Percentiles rank a stretch among this genome's conserved stretches.
These are phyloP conservation scores for Caloboletus firmus DNA, from an alignment of 1,284 basidiomycete genomes.

Conservation along the genomic window DNA sequence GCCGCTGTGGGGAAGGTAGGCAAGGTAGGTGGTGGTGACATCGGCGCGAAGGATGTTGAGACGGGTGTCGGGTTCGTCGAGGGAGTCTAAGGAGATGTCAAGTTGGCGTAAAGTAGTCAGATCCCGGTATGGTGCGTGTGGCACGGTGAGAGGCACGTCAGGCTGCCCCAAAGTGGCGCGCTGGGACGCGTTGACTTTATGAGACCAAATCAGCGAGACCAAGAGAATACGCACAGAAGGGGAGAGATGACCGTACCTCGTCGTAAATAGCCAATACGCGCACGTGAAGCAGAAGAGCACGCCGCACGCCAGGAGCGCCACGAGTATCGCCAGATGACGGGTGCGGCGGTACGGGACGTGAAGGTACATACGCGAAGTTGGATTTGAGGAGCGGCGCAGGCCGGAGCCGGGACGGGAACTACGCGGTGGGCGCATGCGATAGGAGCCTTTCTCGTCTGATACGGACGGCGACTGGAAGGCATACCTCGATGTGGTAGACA, in stretches of 20 bases:
- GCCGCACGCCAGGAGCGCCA: constrained; percentile 49
- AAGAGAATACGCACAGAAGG: constrained; percentile 24
- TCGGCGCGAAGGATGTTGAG: constrained; percentile 16
- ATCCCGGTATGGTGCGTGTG: background rate
- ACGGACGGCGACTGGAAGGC: constrained; percentile 56
- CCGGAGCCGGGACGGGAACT: constrained; percentile 17
- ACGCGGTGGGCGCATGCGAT: constrained; percentile 54
- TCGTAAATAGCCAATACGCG: constrained; percentile 63
- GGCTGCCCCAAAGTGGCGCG: background rate
- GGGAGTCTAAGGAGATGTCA: constrained; percentile 24
- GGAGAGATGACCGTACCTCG: constrained; percentile 50
- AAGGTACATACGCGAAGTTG: constrained; percentile 4
- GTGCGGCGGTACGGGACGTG: constrained; percentile 25
- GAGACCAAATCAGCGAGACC: constrained; percentile 13
- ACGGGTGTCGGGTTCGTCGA: constrained; percentile 18
- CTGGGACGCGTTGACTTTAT: constrained; percentile 24
- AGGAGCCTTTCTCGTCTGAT: constrained; percentile 60
- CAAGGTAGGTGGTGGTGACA: constrained; percentile 46
- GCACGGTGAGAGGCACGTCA: background rate
- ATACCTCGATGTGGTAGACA: constrained; percentile 19
- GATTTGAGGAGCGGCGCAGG: constrained; percentile 15
- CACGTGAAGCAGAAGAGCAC: constrained; percentile 53
- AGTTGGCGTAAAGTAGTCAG: background rate
- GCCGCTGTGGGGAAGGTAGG: constrained; percentile 76
- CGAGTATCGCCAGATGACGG: constrained; percentile 38